Conservation (phyloP, 2,329 filamentous ascomycete genomes). For the Arthrobotrys musiformis region DNA sequence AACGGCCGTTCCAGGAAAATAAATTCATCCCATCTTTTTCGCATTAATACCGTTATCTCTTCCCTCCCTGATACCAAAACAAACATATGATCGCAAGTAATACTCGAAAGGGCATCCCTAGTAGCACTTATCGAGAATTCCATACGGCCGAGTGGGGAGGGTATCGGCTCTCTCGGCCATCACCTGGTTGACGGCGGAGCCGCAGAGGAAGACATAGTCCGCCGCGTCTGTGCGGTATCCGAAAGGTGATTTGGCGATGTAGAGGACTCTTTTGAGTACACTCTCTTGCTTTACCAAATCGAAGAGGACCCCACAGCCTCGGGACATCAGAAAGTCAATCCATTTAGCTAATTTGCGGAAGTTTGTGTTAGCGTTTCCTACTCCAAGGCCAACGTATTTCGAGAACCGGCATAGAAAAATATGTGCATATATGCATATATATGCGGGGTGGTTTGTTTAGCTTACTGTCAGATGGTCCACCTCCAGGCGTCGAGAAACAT, state of each 20-base stretch:
- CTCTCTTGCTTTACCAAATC: slow-evolving; percentile 47
- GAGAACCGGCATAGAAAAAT: neutral
- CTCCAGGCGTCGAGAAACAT: slow-evolving; percentile 34
- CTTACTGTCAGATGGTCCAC: slow-evolving; percentile 44
- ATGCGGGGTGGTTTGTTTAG: neutral
- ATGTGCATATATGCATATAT: too few species aligned
- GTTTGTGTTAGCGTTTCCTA: neutral
- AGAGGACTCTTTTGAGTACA: slow-evolving; percentile 48
- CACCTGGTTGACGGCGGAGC: slow-evolving; percentile 49
- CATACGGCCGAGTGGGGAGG: slow-evolving; percentile 46
- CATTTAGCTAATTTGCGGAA: slow-evolving; percentile 33
- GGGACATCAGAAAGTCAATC: slow-evolving; percentile 52
- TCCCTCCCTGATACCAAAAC: neutral
- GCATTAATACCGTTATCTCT: slow-evolving; percentile 10
- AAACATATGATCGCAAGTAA: neutral
- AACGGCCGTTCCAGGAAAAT: slow-evolving; percentile 8
- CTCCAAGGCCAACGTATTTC: neutral
- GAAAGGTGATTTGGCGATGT: slow-evolving; percentile 52
- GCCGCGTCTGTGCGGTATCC: slow-evolving; percentile 51
- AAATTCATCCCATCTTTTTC: slow-evolving; percentile 8
- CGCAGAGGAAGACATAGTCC: slow-evolving; percentile 53
- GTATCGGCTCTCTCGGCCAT: slow-evolving; percentile 48
- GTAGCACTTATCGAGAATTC: slow-evolving; percentile 50
- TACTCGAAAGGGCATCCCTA: neutral
- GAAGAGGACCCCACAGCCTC: slow-evolving; percentile 50